phyloP scores from a whole-genome alignment of 2,329 filamentous ascomycete genomes.

The Dendrostoma leiphaemia region DNA sequence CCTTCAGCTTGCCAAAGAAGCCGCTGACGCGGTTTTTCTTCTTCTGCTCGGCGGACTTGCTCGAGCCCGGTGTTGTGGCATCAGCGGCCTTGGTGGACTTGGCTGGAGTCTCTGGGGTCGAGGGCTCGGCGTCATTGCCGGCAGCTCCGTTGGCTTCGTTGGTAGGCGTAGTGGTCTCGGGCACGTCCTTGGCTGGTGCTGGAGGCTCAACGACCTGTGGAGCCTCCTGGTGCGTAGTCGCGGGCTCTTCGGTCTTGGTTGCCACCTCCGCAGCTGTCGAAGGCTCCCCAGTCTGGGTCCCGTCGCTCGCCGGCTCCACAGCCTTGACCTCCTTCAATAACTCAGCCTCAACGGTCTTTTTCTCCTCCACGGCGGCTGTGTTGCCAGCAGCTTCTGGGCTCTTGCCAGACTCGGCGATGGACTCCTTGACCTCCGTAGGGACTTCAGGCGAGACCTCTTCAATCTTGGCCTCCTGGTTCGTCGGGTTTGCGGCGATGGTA shows the following conservation, averaged over 20 bases:
- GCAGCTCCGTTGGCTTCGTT: constrained; percentile 16
- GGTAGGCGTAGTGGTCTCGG: constrained; percentile 20
- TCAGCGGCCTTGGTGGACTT: constrained; percentile 21
- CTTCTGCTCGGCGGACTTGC: constrained; percentile 53
- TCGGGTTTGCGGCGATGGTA: constrained; percentile 36
- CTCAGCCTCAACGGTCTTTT: constrained; percentile 72
- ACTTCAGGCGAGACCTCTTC: constrained; percentile 49
- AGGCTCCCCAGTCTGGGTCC: constrained; percentile 21
- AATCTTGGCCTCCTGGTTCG: constrained; percentile 40
- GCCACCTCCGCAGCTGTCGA: constrained; percentile 23
- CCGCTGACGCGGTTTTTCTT: constrained; percentile 65
- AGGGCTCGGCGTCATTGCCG: constrained; percentile 19
- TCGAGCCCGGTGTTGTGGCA: constrained; percentile 22
- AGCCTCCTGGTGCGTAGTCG: constrained; percentile 21
- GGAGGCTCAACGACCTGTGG: constrained; percentile 22
- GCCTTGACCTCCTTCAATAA: constrained; percentile 63
- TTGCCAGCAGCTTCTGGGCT: constrained; percentile 71
- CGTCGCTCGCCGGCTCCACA: constrained; percentile 31
- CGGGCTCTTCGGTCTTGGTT: constrained; percentile 21
- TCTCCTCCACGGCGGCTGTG: constrained; percentile 68
- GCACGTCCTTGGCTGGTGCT: constrained; percentile 21
- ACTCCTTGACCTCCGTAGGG: constrained; percentile 56
- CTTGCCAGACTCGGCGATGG: constrained; percentile 55
- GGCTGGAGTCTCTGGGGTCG: constrained; percentile 20
- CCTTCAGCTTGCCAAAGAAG: constrained; percentile 58